Percentiles rank a stretch among this genome's conserved stretches.
phyloP scores from a whole-genome alignment of 768 basidiomycete species.

The Lentinula detonsa region DNA sequence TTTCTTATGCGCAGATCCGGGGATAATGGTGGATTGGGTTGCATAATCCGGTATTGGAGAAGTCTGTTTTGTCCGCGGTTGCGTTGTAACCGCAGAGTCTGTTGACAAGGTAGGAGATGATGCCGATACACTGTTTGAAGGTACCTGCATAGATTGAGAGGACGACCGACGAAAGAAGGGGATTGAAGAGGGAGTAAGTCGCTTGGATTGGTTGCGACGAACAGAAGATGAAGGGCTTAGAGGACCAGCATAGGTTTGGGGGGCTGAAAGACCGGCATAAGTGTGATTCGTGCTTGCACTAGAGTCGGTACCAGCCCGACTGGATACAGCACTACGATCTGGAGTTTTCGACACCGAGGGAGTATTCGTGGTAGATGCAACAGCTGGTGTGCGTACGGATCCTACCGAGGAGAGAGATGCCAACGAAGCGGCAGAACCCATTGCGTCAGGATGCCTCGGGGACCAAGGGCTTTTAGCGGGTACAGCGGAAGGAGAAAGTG shows the following conservation, averaged over 20 bases:
- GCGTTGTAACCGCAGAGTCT: conserved; percentile 29
- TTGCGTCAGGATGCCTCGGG: conserved; percentile 66
- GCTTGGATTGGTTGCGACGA: conserved; percentile 65
- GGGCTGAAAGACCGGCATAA: conserved; percentile 40
- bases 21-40: conserved; percentile 46
- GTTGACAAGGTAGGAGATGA: conserved; percentile 44
- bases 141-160: conserved; percentile 78
- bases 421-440: conserved; percentile 73
- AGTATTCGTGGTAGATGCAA: conserved; percentile 24
- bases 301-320: conserved; percentile 71
- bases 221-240: conserved; percentile 65
- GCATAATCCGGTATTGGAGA: conserved; percentile 52
- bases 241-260: conserved; percentile 37
- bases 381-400: conserved; percentile 48
- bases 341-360: conserved; percentile 50
- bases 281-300: conserved; percentile 68
- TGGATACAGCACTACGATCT: conserved; percentile 47
- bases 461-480: conserved; percentile 54
- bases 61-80: conserved; percentile 34
- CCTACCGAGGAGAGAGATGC: conserved; percentile 70
- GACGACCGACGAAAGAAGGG: conserved; percentile 92
- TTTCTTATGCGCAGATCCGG: conserved; percentile 66
- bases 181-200: conserved; percentile 87
- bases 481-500: conserved; percentile 33
- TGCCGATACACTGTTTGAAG: conserved; percentile 41